Evolutionary conservation across 371 early-diverging fungal genomes (phyloP).

Genomic region (Apophysomyces elegans): DNA sequence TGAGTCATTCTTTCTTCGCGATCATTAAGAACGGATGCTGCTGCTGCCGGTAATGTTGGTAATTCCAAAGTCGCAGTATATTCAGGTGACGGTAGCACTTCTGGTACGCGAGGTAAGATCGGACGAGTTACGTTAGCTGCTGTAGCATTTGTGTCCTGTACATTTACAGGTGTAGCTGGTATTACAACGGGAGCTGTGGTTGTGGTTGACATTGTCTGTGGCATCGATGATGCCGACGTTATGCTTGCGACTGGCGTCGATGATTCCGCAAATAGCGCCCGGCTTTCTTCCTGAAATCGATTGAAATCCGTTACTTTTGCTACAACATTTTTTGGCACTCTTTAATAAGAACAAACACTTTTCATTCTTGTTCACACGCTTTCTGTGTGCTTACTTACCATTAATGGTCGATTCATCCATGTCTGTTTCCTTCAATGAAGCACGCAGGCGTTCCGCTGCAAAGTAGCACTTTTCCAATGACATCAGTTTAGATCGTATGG

Average conservation of each 20-base stretch:
- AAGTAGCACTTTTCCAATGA: neutral
- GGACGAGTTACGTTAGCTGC: neutral
- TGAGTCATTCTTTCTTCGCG: neutral
- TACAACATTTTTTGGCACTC: neutral
- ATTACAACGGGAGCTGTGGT: neutral
- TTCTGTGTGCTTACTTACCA: neutral
- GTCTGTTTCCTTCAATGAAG: neutral
- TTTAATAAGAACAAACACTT: too few relatives aligned
- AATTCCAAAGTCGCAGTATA: neutral
- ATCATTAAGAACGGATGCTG: neutral
- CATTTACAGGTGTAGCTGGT: neutral
- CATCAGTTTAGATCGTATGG: constrained; percentile 2
- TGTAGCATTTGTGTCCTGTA: neutral
- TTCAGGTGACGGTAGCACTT: neutral
- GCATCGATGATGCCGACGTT: neutral
- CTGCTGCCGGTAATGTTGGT: neutral
- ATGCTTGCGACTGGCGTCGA: neutral
- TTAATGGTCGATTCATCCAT: neutral
- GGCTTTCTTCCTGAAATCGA: constrained; percentile 5
- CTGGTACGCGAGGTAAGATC: neutral
- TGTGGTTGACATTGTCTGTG: neutral
- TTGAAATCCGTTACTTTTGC: constrained; percentile 2
- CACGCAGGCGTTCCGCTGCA: neutral
- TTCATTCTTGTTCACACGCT: neutral
- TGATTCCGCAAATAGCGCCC: neutral